Evolutionary conservation across 192 early-diverging fungal species (phyloP).

Genomic region (Jimgerdemannia flammicorona): DNA sequence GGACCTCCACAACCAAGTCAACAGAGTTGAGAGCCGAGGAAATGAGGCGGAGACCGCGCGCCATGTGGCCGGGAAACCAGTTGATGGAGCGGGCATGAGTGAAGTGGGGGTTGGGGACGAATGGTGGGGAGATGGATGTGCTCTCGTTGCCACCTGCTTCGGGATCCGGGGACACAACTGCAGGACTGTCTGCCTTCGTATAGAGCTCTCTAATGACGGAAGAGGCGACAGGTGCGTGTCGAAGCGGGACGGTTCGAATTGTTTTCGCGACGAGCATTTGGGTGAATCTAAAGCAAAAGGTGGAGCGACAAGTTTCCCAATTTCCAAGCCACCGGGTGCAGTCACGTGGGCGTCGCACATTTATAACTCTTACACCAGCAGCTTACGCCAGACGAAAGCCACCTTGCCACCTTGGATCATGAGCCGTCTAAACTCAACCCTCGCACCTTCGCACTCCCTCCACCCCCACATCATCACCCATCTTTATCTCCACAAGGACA

Average conservation of each 20-base stretch:
- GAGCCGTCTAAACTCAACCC: neutral
- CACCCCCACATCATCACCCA: conserved; percentile 10
- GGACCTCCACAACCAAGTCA: conserved; percentile 89
- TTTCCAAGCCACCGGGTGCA: too few species aligned
- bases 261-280: too few species aligned
- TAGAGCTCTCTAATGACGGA: too few species aligned
- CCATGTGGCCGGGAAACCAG: conserved; percentile 91
- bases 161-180: too few species aligned
- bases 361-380: too few species aligned
- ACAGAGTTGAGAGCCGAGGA: conserved; percentile 64
- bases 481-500: neutral
- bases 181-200: too few species aligned
- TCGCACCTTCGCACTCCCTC: neutral
- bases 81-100: conserved; percentile 66
- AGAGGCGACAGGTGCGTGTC: too few species aligned
- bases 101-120: conserved; percentile 15
- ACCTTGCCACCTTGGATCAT: neutral
- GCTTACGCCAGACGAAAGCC: too few species aligned
- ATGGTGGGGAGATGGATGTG: conserved; percentile 10
- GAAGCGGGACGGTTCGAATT: too few species aligned
- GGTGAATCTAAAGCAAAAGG: too few species aligned
- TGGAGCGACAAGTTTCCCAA: too few species aligned
- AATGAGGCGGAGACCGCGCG: conserved; percentile 71
- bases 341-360: too few species aligned
- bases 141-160: neutral